phyloP scores from a whole-genome alignment of 495 filamentous ascomycete species.

The Filosporella fistucella region DNA sequence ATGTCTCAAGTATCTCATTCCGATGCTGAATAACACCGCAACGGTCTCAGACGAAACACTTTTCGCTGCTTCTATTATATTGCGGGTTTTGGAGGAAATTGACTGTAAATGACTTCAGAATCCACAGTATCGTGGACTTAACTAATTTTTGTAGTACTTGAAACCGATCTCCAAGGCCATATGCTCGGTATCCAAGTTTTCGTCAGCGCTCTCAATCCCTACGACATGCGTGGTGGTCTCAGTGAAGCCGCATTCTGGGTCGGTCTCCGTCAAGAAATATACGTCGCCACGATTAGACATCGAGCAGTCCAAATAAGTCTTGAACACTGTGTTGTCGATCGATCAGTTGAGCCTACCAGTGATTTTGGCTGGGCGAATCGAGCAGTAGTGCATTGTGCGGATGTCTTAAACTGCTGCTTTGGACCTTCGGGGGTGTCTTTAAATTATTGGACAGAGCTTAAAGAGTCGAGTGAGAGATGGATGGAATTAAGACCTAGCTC shows the following conservation, averaged over 20 bases:
- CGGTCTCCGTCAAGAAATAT: constrained; percentile 52
- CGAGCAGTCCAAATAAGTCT: constrained; percentile 37
- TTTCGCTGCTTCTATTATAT: constrained; percentile 57
- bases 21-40: constrained; percentile 41
- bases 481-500: constrained; percentile 26
- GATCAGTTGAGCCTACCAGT: constrained; percentile 32
- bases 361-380: constrained; percentile 50
- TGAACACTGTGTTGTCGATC: constrained; percentile 36
- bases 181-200: constrained; percentile 48
- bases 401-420: constrained; percentile 49
- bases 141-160: constrained; percentile 28
- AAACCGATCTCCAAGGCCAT: constrained; percentile 37
- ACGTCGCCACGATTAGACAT: constrained; percentile 47
- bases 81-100: constrained; percentile 58
- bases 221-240: constrained; percentile 34
- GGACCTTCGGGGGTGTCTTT: constrained; percentile 21
- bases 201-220: constrained; percentile 33
- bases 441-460: constrained; percentile 31
- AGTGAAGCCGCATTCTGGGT: constrained; percentile 52
- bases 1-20: constrained; percentile 46
- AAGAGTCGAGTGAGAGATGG: constrained; percentile 31
- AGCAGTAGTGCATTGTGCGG: constrained; percentile 46
- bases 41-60: constrained; percentile 55
- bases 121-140: neutral
- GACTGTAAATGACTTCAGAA: constrained; percentile 36